Percentiles rank a stretch among this genome's conserved stretches.
phyloP scores from a whole-genome alignment of 1,139 yeast genomes.

The Kodamaea sp. region DNA sequence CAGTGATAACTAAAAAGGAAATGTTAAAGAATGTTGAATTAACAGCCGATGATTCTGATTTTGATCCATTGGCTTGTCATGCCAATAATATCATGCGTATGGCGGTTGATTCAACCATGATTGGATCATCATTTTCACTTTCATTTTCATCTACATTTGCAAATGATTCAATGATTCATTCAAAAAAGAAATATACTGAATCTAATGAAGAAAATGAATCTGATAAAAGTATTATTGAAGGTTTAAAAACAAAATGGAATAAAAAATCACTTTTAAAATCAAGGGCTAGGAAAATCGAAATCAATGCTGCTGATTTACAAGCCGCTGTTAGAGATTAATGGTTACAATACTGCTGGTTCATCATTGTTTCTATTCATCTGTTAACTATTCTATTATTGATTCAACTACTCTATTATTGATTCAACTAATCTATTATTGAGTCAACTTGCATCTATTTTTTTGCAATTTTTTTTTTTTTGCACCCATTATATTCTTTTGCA shows the following conservation, averaged over 20 bases:
- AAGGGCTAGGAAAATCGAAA: constrained; percentile 28
- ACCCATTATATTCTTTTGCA: not conserved
- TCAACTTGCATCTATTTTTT: not conserved
- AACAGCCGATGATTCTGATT: constrained; percentile 24
- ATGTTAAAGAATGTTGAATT: constrained; percentile 5
- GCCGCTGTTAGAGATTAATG: constrained; percentile 23
- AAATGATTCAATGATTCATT: constrained; percentile 28
- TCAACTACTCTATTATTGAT: no score
- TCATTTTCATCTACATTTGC: constrained; percentile 32
- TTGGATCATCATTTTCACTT: constrained; percentile 40
- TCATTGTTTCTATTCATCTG: not conserved
- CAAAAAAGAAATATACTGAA: constrained; percentile 16
- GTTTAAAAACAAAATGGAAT: constrained; percentile 21
- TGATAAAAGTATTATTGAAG: constrained; percentile 30
- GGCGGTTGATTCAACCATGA: constrained; percentile 50
- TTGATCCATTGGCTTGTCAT: constrained; percentile 46
- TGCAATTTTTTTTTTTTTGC: not conserved
- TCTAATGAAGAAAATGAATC: constrained; percentile 29
- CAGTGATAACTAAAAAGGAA: constrained; percentile 6
- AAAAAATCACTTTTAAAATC: constrained; percentile 15
- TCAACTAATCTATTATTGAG: not conserved
- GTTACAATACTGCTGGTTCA: constrained; percentile 1
- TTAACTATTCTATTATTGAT: not conserved
- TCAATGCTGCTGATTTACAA: constrained; percentile 37
- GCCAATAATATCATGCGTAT: constrained; percentile 46